Evolutionary conservation across 108 stramenopile genomes (phyloP).

Genomic region (Epithemia pelagica): DNA sequence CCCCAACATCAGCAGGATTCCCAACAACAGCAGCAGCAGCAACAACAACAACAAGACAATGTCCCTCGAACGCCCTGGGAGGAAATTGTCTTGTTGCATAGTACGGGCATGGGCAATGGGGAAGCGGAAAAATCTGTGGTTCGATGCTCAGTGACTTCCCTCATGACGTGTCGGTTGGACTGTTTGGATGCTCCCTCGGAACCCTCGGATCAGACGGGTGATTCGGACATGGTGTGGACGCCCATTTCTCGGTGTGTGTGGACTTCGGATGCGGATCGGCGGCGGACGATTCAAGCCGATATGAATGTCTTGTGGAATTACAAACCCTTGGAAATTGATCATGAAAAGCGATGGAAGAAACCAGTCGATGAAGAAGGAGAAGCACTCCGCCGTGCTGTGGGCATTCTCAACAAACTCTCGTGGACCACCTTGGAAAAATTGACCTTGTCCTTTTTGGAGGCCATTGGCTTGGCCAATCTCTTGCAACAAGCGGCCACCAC

Average conservation of each 20-base stretch:
- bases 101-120: slow-evolving; percentile 10
- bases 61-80: not conserved
- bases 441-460: slow-evolving; percentile 51
- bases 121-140: slow-evolving; percentile 50
- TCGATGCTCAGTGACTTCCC: slow-evolving; percentile 38
- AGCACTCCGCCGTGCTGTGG: slow-evolving; percentile 48
- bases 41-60: slow-evolving; percentile 19
- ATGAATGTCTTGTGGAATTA: slow-evolving; percentile 70
- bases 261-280: slow-evolving; percentile 17
- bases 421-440: slow-evolving; percentile 83
- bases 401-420: slow-evolving; percentile 89
- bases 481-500: not conserved
- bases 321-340: slow-evolving; percentile 70
- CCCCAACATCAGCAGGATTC: slow-evolving; percentile 13
- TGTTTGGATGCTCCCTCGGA: slow-evolving; percentile 47
- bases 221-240: slow-evolving; percentile 11
- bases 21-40: slow-evolving; percentile 20
- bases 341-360: slow-evolving; percentile 76
- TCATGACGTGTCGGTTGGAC: slow-evolving; percentile 45
- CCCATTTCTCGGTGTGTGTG: slow-evolving; percentile 20
- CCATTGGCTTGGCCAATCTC: slow-evolving; percentile 6
- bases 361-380: slow-evolving; percentile 19
- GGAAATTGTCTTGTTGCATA: not conserved
- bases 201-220: slow-evolving; percentile 2
- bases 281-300: slow-evolving; percentile 35